Evolutionary conservation across 495 filamentous ascomycete species (phyloP).

Genomic region (Aspergillus panamensis): DNA sequence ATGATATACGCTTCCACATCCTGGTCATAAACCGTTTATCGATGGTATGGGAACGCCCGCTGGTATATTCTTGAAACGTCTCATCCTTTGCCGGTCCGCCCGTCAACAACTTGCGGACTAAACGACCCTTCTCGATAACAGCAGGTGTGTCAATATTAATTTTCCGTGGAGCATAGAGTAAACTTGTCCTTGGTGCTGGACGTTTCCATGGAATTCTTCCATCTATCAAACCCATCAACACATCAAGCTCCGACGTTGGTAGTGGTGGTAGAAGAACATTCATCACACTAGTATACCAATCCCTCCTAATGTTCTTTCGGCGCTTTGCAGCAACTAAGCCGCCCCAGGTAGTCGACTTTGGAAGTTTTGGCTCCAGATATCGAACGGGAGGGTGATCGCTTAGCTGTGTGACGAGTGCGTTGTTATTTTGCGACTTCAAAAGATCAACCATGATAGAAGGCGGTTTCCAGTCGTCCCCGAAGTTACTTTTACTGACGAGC

Average conservation of each 20-base stretch:
- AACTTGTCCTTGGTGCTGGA: conserved; percentile 31
- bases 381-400: conserved; percentile 33
- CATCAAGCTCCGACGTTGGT: conserved; percentile 59
- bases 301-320: conserved; percentile 53
- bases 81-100: conserved; percentile 34
- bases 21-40: conserved; percentile 45
- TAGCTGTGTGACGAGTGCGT: conserved; percentile 21
- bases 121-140: not conserved
- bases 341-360: conserved; percentile 61
- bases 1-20: conserved; percentile 43
- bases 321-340: conserved; percentile 51
- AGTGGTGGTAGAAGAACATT: conserved; percentile 67
- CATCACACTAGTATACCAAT: conserved; percentile 57
- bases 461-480: conserved; percentile 37
- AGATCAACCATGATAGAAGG: conserved; percentile 33
- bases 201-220: conserved; percentile 48
- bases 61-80: conserved; percentile 31
- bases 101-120: conserved; percentile 23
- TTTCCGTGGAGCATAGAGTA: not conserved
- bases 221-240: conserved; percentile 54
- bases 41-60: conserved; percentile 40
- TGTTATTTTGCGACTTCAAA: conserved; percentile 37
- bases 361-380: conserved; percentile 48
- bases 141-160: conserved; percentile 2
- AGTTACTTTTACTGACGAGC: conserved; percentile 3